phyloP scores from a whole-genome alignment of 768 basidiomycete genomes.

The Pisolithus tinctorius region DNA sequence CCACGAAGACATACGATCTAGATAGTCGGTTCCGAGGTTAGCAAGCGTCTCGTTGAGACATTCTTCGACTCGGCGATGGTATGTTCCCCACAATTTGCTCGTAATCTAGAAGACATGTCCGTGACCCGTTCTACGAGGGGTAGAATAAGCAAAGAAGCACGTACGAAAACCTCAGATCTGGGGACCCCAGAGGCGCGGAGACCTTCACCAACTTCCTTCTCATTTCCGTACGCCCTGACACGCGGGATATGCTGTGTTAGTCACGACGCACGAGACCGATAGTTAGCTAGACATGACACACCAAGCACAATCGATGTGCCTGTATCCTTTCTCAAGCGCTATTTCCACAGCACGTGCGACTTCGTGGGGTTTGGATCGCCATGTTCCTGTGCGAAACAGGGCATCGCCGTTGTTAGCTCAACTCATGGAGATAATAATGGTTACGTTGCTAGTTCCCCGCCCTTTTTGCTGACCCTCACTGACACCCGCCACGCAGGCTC shows the following conservation, averaged over 20 bases:
- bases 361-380: slow-evolving; percentile 72
- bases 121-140: not conserved
- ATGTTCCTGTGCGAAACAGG: slow-evolving; percentile 49
- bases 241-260: slow-evolving; percentile 12
- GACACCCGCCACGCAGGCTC: not conserved
- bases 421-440: not conserved
- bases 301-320: slow-evolving; percentile 69
- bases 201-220: slow-evolving; percentile 78
- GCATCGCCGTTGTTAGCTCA: not conserved
- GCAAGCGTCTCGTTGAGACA: slow-evolving; percentile 69
- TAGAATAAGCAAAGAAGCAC: slow-evolving; percentile 11
- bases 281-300: slow-evolving; percentile 11
- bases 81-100: slow-evolving; percentile 64
- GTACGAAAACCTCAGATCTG: slow-evolving; percentile 63
- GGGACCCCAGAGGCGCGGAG: slow-evolving; percentile 72
- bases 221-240: slow-evolving; percentile 61
- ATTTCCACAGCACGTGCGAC: slow-evolving; percentile 64
- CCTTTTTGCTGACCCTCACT: not conserved
- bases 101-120: slow-evolving; percentile 45
- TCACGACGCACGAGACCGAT: not conserved
- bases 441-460: not conserved
- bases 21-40: slow-evolving; percentile 77
- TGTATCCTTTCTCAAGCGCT: slow-evolving; percentile 74
- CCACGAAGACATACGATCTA: slow-evolving; percentile 51
- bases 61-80: slow-evolving; percentile 66